These are phyloP conservation scores for Thuidium tamariscinum DNA, from an alignment of 225 moss, liverwort and hornwort species.

Conservation along the genomic window DNA sequence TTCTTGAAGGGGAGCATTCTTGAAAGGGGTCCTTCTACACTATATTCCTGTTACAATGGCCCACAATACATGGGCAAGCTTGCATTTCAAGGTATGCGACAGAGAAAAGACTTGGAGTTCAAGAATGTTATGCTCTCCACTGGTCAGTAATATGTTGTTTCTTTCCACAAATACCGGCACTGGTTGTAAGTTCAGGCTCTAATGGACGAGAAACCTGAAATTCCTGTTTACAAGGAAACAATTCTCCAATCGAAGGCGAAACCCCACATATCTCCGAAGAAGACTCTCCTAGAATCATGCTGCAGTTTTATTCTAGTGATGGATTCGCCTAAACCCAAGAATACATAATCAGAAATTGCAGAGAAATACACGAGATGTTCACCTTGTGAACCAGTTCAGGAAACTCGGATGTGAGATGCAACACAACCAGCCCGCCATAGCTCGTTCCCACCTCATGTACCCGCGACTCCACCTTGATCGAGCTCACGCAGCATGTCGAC, in stretches of 20 bases:
- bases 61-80: background rate
- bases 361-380: background rate
- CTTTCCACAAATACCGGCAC: too few relatives aligned
- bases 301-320: too few relatives aligned
- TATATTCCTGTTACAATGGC: background rate
- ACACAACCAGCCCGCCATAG: conserved; percentile 49
- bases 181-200: background rate
- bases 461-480: conserved; percentile 7
- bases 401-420: conserved; percentile 26
- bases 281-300: background rate
- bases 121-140: background rate
- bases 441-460: conserved; percentile 45
- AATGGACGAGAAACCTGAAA: background rate
- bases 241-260: background rate
- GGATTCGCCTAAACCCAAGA: background rate
- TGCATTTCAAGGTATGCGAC: background rate
- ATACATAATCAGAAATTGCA: background rate
- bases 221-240: background rate
- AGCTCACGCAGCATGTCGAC: conserved; percentile 12
- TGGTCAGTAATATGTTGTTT: background rate
- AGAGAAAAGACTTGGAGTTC: background rate
- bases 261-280: background rate
- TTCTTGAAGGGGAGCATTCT: background rate
- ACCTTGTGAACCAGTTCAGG: conserved; percentile 20
- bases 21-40: background rate